Base-by-base conservation (phyloP, 169 alveolate species). In the Babesia ovis region DNA sequence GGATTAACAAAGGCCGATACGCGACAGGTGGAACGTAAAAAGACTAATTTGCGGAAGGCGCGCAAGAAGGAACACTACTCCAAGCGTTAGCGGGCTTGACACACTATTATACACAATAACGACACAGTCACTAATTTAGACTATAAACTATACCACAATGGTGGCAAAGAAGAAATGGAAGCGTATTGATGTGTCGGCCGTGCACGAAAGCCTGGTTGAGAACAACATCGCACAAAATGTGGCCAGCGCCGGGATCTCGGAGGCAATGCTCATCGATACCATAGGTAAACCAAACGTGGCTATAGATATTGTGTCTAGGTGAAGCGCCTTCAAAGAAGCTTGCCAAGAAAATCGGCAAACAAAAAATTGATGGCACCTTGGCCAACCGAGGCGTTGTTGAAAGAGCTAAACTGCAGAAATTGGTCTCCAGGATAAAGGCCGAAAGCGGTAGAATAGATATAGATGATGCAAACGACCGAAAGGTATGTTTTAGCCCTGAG, bases 21-120 rank as follows among this genome's bases (percentile, higher is more conserved):
- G 45, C 76, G 89, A n/a, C 76, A 58, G 60, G 79, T 64, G 16
- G 89, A 81, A 41, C 56, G 89, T 22, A 81, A 81, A 67, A 81
- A 81, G 67, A 70, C 89, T 27, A 81, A 81, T 57, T 25, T 81
- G 82, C 57, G 81, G 48, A 81, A 81, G 67, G 84, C 89, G 51
- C 71, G 89, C 20, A 70, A 72, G 79, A 56, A 70, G 73, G 89
- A 81, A 46, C 76, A 72, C 56, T 81, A 81, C 41, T 68, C 83
- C 29, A 81, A 81, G 71, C 50, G 89, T 23, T 81, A 60, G 70
- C 70, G 70, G 70, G 70, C 42, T 16, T 9, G 18, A 25, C 35
- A 16, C 67, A 0, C n/a, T n/a, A n/a, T n/a, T n/a, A n/a, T n/a
- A n/a, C n/a, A 2, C 18, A 18, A 27, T 32, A 54, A 55, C 20